Percentiles rank a stretch among this genome's conserved stretches.
Conservation (phyloP, 495 filamentous ascomycete species). For the Penicillium desertorum region DNA sequence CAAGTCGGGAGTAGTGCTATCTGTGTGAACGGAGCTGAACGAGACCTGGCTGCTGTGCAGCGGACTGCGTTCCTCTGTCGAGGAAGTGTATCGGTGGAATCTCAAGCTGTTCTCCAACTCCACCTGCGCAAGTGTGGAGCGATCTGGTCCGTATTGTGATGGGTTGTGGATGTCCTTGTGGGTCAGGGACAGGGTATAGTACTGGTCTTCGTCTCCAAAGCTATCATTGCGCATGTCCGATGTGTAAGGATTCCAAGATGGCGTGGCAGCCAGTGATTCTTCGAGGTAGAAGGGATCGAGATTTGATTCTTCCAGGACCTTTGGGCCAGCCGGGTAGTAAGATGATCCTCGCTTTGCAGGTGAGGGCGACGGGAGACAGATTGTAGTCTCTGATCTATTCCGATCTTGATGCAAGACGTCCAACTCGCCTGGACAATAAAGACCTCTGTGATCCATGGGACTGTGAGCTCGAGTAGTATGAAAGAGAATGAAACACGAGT, state of each 20-base stretch:
- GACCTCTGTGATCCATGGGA: conserved; percentile 46
- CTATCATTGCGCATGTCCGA: conserved; percentile 38
- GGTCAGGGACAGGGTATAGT: conserved; percentile 40
- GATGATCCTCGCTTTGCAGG: conserved; percentile 38
- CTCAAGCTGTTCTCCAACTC: conserved; percentile 39
- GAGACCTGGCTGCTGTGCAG: conserved; percentile 38
- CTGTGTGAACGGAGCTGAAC: conserved; percentile 40
- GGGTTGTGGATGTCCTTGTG: conserved; percentile 21
- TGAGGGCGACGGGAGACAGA: conserved; percentile 35
- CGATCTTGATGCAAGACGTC: conserved; percentile 35
- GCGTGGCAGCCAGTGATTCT: conserved; percentile 34
- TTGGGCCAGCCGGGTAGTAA: conserved; percentile 35
- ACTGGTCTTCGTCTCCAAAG: conserved; percentile 36
- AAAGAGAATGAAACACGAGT: conserved; percentile 7
- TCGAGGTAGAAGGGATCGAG: conserved; percentile 50
- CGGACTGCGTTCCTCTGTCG: conserved; percentile 26
- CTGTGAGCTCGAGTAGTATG: conserved; percentile 29
- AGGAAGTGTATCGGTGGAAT: conserved; percentile 33
- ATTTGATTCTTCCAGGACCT: conserved; percentile 42
- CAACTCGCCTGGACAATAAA: conserved; percentile 36
- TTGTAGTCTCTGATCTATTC: conserved; percentile 39
- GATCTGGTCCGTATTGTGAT: conserved; percentile 26
- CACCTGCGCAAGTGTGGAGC: conserved; percentile 39
- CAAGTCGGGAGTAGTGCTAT: conserved; percentile 39
- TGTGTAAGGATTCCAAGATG: conserved; percentile 29